Percentiles rank a stretch among this genome's conserved stretches.
phyloP scores from a whole-genome alignment of 768 basidiomycete genomes.

The Tulasnella sp. region DNA sequence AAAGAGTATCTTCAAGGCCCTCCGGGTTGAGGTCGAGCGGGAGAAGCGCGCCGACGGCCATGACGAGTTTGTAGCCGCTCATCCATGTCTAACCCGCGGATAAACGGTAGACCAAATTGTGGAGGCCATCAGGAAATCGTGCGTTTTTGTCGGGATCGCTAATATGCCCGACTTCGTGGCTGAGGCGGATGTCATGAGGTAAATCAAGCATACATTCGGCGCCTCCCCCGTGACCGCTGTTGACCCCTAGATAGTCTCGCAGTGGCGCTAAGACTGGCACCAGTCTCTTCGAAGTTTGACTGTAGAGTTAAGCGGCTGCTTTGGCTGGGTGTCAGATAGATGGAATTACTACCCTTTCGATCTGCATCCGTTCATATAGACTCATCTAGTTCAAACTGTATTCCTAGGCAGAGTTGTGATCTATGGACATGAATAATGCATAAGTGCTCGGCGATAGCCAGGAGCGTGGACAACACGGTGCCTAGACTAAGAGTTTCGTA shows the following conservation, averaged over 20 bases:
- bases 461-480: too few species aligned
- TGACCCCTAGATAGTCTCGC: conserved; percentile 55
- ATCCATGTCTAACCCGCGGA: conserved; percentile 56
- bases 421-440: neutral
- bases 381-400: neutral
- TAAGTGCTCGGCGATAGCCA: too few species aligned
- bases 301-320: conserved; percentile 88
- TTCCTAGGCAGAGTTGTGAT: neutral
- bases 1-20: conserved; percentile 43
- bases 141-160: conserved; percentile 60
- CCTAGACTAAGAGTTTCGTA: neutral
- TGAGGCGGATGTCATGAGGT: conserved; percentile 82
- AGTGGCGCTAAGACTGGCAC: conserved; percentile 84
- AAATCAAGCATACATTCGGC: conserved; percentile 39
- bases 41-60: conserved; percentile 31
- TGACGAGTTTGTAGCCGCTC: conserved; percentile 8
- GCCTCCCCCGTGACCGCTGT: conserved; percentile 28
- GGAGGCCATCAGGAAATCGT: conserved; percentile 67
- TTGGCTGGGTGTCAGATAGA: conserved; percentile 63
- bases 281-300: conserved; percentile 89
- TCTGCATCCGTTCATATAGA: neutral
- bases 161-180: conserved; percentile 54
- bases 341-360: neutral
- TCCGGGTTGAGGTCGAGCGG: conserved; percentile 39
- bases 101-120: conserved; percentile 79